Evolutionary conservation across 1,284 basidiomycete species (phyloP), one percentile per base, ranked within the genome.

Genomic region (Microbotryum saponariae): DNA sequence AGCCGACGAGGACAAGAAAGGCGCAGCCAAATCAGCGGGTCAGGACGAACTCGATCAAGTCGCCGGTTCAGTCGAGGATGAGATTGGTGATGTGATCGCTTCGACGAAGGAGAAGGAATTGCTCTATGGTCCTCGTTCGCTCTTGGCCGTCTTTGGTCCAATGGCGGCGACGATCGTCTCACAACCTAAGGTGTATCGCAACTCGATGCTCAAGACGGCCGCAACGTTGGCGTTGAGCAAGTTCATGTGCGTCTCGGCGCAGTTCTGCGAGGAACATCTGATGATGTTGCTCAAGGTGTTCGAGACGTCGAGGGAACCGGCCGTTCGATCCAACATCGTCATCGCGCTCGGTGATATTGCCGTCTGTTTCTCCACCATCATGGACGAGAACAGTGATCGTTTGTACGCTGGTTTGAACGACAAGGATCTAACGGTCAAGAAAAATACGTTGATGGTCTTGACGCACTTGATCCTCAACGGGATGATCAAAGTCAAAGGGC

Each of bases 401-500:
- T 80, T 99, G 6, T 99, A 97, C 79, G 89, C 88, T 70, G 94
- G 94, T 1, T 82, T 98, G 49, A 85, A 87, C 10, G 94, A 98
- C 75, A 76, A 79, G 23, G 85, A 97, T 73, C 78, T 90, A 6
- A 83, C 88, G 51, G 94, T 98, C 64, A 98, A 97, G 85, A 97
- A 98, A 81, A 97, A 97, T 77, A 97, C 94, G 50, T 82, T 98
- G 54, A 98, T 98, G 94, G 94, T 98, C 53, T 80, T 98, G 62
- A 97, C 94, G 4, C 93, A 98, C 76, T 78, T 98, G 65, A 98
- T 98, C 73, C 77, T 97, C 65, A 97, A 97, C 73, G 94, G 94
- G 1, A 97, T 97, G 94, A 91, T 97, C 80, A 98, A 98, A 76
- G 94, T 97, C 73, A 98, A 98, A 77, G 96, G 96, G 1, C 94